These are phyloP conservation scores for Dichotomopilus funicola DNA, from an alignment of 2,329 filamentous ascomycete species.

Conservation along the genomic window DNA sequence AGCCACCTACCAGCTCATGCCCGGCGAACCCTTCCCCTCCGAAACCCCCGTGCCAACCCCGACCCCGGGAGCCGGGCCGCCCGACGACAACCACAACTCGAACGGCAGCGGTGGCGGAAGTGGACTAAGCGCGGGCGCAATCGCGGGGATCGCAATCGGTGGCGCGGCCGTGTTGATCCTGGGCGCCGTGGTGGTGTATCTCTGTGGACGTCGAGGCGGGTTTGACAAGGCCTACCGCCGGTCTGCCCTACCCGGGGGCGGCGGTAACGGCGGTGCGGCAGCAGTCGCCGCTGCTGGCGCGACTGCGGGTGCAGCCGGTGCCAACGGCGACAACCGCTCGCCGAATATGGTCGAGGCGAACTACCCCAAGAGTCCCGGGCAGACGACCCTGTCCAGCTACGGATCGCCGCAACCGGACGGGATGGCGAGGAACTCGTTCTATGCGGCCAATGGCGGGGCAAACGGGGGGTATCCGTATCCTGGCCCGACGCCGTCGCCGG, in stretches of 20 bases:
- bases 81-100: slow-evolving; percentile 9
- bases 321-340: not conserved
- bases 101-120: not conserved
- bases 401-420: slow-evolving; percentile 5
- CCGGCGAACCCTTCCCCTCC: slow-evolving; percentile 48
- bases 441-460: not conserved
- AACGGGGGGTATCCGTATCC: not conserved
- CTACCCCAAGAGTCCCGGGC: slow-evolving; percentile 32
- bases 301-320: slow-evolving; percentile 12
- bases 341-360: slow-evolving; percentile 25
- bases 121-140: slow-evolving; percentile 38
- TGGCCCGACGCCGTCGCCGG: slow-evolving; percentile 1
- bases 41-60: slow-evolving; percentile 31
- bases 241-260: slow-evolving; percentile 7
- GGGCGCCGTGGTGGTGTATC: slow-evolving; percentile 40
- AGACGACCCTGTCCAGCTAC: slow-evolving; percentile 25
- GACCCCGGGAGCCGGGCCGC: slow-evolving; percentile 5
- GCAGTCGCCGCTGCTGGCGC: slow-evolving; percentile 4
- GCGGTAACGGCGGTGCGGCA: slow-evolving; percentile 11
- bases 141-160: slow-evolving; percentile 55
- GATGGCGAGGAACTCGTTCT: slow-evolving; percentile 16
- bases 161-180: slow-evolving; percentile 38
- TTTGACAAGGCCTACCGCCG: slow-evolving; percentile 32
- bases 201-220: slow-evolving; percentile 39
- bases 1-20: slow-evolving; percentile 47